Conservation (phyloP, 306 rosid genomes). For the Vigna angularis region DNA sequence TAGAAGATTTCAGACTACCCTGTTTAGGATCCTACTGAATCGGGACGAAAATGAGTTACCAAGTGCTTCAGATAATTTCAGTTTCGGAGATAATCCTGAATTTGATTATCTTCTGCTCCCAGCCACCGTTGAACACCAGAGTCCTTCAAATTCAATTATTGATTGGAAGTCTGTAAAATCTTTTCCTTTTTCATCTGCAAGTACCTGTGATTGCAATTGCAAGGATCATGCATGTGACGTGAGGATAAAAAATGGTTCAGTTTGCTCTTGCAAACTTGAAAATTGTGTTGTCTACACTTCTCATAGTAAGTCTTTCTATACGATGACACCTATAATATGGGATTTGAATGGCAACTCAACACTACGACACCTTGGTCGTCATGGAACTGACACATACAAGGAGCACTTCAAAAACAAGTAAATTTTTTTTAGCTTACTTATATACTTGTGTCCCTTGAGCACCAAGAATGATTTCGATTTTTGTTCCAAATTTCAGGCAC, state of each 20-base stretch:
- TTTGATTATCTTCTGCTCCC: conserved; percentile 79
- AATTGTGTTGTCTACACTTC: conserved; percentile 71
- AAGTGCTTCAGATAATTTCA: conserved; percentile 40
- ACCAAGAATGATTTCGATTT: conserved; percentile 16
- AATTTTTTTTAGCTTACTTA: not conserved
- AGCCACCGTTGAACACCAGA: conserved; percentile 41
- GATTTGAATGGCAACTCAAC: conserved; percentile 63
- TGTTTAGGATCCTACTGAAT: conserved; percentile 53
- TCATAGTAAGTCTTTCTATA: conserved; percentile 56
- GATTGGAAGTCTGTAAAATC: conserved; percentile 60
- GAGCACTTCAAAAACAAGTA: conserved; percentile 54
- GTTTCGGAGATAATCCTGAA: conserved; percentile 46
- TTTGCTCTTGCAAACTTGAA: conserved; percentile 63
- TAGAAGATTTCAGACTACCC: conserved; percentile 62
- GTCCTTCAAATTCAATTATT: conserved; percentile 35
- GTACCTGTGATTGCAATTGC: conserved; percentile 3
- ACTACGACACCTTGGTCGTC: conserved; percentile 17
- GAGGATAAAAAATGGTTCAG: conserved; percentile 50
- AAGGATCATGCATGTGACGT: conserved; percentile 34
- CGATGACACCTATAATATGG: conserved; percentile 39
- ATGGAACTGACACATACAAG: conserved; percentile 53
- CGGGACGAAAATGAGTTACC: conserved; percentile 25
- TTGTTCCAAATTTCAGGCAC: conserved; percentile 52
- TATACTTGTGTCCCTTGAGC: not conserved
- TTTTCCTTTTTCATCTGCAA: conserved; percentile 38